Conservation (phyloP, 1,284 basidiomycete species). For the Puccinia horiana region DNA sequence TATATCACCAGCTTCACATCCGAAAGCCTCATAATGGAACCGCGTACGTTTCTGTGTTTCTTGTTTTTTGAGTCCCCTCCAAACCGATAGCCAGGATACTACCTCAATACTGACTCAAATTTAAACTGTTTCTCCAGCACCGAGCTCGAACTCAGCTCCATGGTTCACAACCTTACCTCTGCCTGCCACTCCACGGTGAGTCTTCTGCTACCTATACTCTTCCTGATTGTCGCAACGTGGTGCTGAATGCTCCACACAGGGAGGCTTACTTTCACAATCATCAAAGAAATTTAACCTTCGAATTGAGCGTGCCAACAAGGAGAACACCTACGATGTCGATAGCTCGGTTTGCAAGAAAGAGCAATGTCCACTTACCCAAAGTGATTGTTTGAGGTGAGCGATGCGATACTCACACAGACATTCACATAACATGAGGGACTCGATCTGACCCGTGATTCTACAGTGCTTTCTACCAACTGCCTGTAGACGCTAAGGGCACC, state of each 20-base stretch:
- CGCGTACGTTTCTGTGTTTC: background rate
- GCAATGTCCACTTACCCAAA: constrained; percentile 3
- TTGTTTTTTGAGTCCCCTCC: background rate
- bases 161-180: constrained; percentile 10
- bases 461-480: background rate
- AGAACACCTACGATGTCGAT: background rate
- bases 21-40: constrained; percentile 1
- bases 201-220: background rate
- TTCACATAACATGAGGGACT: background rate
- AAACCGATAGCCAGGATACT: background rate
- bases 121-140: background rate
- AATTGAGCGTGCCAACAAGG: background rate
- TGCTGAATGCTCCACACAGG: background rate
- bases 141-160: background rate
- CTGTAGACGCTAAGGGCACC: background rate
- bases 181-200: background rate
- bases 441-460: background rate
- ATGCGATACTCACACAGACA: background rate
- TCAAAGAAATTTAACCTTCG: background rate
- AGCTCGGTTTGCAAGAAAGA: constrained; percentile 1
- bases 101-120: background rate
- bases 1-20: background rate
- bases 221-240: background rate
- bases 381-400: constrained; percentile 16
- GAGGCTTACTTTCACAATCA: background rate